Evolutionary conservation across 306 rosid species (phyloP), one percentile per base, ranked within the genome.

Genomic region (Cyclanthera cordifolia): DNA sequence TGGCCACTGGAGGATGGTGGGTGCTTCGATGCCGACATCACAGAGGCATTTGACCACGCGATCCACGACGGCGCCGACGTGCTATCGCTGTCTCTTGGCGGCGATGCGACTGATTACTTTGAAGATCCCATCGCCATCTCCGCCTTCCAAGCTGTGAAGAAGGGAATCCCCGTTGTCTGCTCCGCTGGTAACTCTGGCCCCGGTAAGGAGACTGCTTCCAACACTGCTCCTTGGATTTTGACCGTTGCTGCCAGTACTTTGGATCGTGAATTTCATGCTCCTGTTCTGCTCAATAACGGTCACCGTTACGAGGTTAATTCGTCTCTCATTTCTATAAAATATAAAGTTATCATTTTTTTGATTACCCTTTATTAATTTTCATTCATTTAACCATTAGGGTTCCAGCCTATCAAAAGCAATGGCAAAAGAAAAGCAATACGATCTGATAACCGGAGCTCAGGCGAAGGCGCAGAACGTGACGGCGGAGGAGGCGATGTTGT

Each of bases 151-250:
- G 96, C 95, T 17, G 55, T 78, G 39, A 75, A 57, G 69, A 70
- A 78, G 20, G 92, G 87, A 17, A 82, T 87, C 58, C 49, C 72
- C 13, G 88, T 84, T 0, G 24, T 87, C 0, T 68, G 82, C 70
- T 84, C 95, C 0, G 95, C 81, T 16, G 96, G 96, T 8, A 90
- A 90, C 73, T 69, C 76, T 28, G 96, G 96, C 17, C 96, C 88
- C 24, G 2, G 0, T 0, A 54, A 72, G 2, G 73, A 55, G 39
- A 68, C 81, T 53, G 86, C 78, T 30, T 0, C 85, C 0, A 90
- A 90, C 59, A 17, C 74, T 72, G 74, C 92, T 2, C 96, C 96
- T 21, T 90, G 96, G 96, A 71, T 87, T 19, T 21, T 90, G 1
- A 90, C 96, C 0, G 87, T 90, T 14, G 95, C 69, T 25, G 96